Base-by-base conservation (phyloP, 805 yeast species). In the Candida pseudofarinosa region DNA sequence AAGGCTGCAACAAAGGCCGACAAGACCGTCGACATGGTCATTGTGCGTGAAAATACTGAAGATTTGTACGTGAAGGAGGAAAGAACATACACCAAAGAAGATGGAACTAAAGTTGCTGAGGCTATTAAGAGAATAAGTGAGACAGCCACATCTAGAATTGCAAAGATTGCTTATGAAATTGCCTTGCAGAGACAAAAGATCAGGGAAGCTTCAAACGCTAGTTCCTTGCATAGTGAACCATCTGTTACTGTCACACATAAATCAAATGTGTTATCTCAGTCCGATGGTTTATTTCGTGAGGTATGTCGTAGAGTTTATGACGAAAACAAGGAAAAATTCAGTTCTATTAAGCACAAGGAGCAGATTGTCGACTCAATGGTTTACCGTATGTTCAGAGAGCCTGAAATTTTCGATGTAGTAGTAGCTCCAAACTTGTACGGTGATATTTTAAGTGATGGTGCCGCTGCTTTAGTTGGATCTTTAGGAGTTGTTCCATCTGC, bases 281-380 rank as follows among this genome's bases (percentile, higher is more conserved):
- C 95, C 43, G 99, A 93, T 67, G 99, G 99, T 49, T 75, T 93
- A 54, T 93, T 93, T 83, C 82, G 99, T 63, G 98, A 93, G 74
- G 79, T 93, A 33, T 76, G 85, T 56, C 76, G 76, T 54, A 67
- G 69, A 47, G 79, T 81, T 37, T 84, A 80, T 63, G 78, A 71
- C 40, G 71, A 78, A 45, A 75, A 82, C 65, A 68, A 68, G 41
- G 81, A 72, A 32, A 70, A 73, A 55, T 90, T 77, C 65, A 73
- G 73, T 28, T 61, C 77, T 8, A 74, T 93, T 44, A 76, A 72
- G 37, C 77, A 88, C 67, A 86, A 86, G 63, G 98, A 93, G 73
- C 99, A 93, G 74, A 91, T 93, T 64, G 98, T 93, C 37, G 99
- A 93, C 73, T 90, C 97, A 12, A 93, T 93, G 99, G 99, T 93